A percentile compares a stretch with the other conserved stretches of the same genome.
Conservation (phyloP, 2,329 filamentous ascomycete species). For the Lasiodiplodia hormozganensis region DNA sequence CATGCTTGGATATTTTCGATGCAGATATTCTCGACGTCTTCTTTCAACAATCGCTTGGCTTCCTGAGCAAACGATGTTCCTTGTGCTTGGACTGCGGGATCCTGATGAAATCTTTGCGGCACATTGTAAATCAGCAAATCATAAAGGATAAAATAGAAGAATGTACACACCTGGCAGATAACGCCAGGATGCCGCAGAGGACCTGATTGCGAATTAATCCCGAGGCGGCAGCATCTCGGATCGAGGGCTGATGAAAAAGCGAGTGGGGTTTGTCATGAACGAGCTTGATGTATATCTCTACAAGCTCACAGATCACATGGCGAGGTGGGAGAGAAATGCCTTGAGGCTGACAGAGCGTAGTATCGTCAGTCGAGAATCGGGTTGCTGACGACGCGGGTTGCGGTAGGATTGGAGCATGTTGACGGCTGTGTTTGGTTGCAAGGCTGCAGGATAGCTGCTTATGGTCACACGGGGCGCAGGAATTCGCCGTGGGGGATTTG, state of each 20-base stretch:
- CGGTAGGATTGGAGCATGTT: background rate
- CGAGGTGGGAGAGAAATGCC: background rate
- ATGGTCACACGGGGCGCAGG: background rate
- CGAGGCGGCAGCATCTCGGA: background rate
- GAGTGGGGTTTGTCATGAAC: slow-evolving; percentile 46
- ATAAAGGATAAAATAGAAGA: background rate
- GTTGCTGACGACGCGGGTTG: background rate
- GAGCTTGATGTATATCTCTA: slow-evolving; percentile 44
- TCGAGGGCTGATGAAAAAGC: slow-evolving; percentile 42
- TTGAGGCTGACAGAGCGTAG: background rate
- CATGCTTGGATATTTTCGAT: slow-evolving; percentile 50
- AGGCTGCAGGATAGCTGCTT: slow-evolving; percentile 22
- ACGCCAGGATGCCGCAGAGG: slow-evolving; percentile 12
- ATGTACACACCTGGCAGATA: slow-evolving; percentile 13
- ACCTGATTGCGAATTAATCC: slow-evolving; percentile 17
- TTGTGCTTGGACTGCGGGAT: slow-evolving; percentile 31
- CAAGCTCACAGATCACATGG: slow-evolving; percentile 28
- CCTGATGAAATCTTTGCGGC: slow-evolving; percentile 21
- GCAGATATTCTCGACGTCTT: slow-evolving; percentile 46
- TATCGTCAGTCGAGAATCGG: background rate
- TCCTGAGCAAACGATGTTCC: slow-evolving; percentile 35
- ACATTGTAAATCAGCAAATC: background rate
- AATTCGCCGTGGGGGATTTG: background rate
- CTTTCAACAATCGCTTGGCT: slow-evolving; percentile 34
- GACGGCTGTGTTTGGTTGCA: background rate